A percentile compares a stretch with the other conserved stretches of the same genome.
Conservation (phyloP, 106 monocot species). For the Platanthera guangdongensis region DNA sequence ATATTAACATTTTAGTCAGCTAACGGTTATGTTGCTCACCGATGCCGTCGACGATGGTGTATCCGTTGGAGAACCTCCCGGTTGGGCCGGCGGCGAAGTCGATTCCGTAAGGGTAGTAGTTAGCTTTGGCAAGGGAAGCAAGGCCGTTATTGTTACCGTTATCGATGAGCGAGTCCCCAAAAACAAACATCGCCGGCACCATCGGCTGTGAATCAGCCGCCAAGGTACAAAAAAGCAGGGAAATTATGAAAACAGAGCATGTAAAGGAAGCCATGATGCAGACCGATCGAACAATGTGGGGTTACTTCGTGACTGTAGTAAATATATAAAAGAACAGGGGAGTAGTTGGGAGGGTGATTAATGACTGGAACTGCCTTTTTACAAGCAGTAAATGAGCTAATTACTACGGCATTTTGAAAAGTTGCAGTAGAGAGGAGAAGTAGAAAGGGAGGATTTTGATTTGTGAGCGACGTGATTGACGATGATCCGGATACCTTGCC, state of each 20-base stretch:
- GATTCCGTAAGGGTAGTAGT: conserved; percentile 92
- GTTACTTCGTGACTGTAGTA: not conserved
- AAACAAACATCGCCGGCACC: conserved; percentile 91
- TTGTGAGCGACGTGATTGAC: too few relatives aligned
- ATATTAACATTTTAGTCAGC: not conserved
- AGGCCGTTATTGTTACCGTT: conserved; percentile 84
- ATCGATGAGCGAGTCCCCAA: conserved; percentile 92
- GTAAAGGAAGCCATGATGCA: not conserved
- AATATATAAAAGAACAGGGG: not conserved
- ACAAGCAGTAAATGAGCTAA: not conserved
- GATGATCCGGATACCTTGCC: too few relatives aligned
- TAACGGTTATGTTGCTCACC: conserved; percentile 7
- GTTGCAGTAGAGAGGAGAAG: too few relatives aligned
- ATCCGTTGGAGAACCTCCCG: conserved; percentile 93
- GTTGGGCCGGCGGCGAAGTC: conserved; percentile 84
- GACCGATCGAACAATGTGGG: not conserved
- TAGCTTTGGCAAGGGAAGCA: conserved; percentile 77
- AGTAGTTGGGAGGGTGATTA: not conserved
- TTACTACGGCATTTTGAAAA: too few relatives aligned
- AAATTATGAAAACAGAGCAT: not conserved
- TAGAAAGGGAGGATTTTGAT: too few relatives aligned
- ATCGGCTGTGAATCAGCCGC: not conserved
- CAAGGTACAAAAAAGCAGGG: not conserved
- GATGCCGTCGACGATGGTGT: conserved; percentile 79
- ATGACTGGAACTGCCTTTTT: not conserved